Base-by-base conservation (phyloP, 306 rosid genomes). In the Cucurbita argyrosperma region DNA sequence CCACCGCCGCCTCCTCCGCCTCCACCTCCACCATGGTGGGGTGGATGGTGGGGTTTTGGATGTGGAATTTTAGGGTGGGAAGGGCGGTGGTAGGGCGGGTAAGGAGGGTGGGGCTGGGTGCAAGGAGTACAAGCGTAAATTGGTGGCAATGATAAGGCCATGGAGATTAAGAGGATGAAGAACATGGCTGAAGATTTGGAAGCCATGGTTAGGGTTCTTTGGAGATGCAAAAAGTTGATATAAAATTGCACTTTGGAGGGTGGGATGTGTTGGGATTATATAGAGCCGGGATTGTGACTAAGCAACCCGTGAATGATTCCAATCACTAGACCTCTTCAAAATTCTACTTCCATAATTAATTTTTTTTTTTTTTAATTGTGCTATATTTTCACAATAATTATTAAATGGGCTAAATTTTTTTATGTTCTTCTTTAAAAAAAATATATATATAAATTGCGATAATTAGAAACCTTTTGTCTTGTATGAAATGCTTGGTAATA, bases 81-180 rank as follows among this genome's bases (percentile, higher is more conserved):
- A 5, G 80, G 83, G 46, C 43, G 74, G 65, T 83, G 84, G 74
- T 76, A 55, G n/a, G 86, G 85, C 47, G 87, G 82, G 10, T 77
- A 63, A 3, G 83, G 78, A 16, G 80, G 84, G 18, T 63, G 85
- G 58, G 91, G 96, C 75, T 80, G 85, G 14, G 67, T 78, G 83
- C 96, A 89, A 11, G 87, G 76, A 1, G 55, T 81, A 79, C 97
- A 93, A 8, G 98, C 94, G 72, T 81, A 80, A 74, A 82, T 80
- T 76, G 80, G 74, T 7, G 95, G 85, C 57, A 87, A 57, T 2
- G 84, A 15, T 53, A 76, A 79, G 23, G 81, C 58, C 86, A 82
- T 81, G 69, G 77, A 76, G 71, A 87, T 77, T 81, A 80, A 61
- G 43, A 82, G 42, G 60, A 90, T 79, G 72, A 89, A 81, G 71